These are phyloP conservation scores for Aspergillus clavatus DNA, from an alignment of 2,329 filamentous ascomycete genomes.

Conservation along the genomic window DNA sequence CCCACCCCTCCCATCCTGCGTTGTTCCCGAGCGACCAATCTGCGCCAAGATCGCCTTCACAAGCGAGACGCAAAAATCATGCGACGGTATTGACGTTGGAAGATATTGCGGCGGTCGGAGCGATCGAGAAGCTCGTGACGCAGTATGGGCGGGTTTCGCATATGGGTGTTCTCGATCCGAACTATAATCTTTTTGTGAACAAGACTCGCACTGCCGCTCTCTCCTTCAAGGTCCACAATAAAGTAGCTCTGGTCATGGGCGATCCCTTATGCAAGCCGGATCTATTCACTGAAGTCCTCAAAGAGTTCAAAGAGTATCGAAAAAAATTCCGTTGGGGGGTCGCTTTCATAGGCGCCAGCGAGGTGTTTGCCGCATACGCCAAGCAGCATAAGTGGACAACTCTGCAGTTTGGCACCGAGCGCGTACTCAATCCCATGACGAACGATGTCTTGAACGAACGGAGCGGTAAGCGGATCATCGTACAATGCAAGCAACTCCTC, in stretches of 20 bases:
- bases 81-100: neutral
- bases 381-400: conserved; percentile 29
- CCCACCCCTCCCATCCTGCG: neutral
- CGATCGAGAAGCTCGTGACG: conserved; percentile 27
- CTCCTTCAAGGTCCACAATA: conserved; percentile 37
- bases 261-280: conserved; percentile 35
- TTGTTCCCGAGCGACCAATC: neutral
- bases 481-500: conserved; percentile 35
- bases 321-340: conserved; percentile 28
- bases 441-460: conserved; percentile 36
- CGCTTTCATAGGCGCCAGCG: conserved; percentile 36
- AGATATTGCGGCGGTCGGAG: conserved; percentile 30
- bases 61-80: neutral
- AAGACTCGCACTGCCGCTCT: conserved; percentile 31
- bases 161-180: conserved; percentile 42
- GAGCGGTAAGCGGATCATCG: conserved; percentile 34
- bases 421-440: conserved; percentile 38
- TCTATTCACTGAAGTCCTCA: conserved; percentile 24
- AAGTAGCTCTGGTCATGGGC: conserved; percentile 37
- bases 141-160: conserved; percentile 38
- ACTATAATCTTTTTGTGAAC: conserved; percentile 40
- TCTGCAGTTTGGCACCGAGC: conserved; percentile 37
- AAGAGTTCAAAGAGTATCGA: conserved; percentile 35
- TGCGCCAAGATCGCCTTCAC: neutral
- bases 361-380: conserved; percentile 30